A percentile compares a stretch with the other conserved stretches of the same genome.
phyloP scores from a whole-genome alignment of 2,329 filamentous ascomycete genomes.

The Aspergillus sp. region DNA sequence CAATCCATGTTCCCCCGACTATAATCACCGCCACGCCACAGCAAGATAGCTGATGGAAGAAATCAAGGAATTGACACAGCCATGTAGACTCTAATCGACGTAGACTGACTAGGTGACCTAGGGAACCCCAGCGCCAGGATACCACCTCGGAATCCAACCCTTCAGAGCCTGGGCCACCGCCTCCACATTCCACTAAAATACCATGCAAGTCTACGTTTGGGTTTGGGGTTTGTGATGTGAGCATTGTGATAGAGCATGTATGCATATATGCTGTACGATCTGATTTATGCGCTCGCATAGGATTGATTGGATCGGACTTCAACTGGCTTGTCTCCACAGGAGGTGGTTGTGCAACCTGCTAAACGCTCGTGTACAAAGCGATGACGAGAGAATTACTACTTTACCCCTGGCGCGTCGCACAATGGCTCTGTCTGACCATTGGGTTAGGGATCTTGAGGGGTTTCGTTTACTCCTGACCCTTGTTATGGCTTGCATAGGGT shows the following conservation, averaged over 20 bases:
- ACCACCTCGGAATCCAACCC: neutral
- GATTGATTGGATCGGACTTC: neutral
- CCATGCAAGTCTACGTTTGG: neutral
- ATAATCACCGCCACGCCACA: neutral
- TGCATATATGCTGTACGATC: neutral
- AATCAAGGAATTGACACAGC: too few relatives aligned
- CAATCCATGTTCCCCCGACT: neutral
- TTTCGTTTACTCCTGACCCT: neutral
- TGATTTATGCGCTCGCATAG: neutral
- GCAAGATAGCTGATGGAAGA: too few relatives aligned
- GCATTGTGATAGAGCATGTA: neutral
- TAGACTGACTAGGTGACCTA: too few relatives aligned
- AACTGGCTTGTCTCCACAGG: neutral
- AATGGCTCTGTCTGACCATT: neutral
- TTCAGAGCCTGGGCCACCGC: neutral
- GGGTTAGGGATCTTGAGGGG: neutral
- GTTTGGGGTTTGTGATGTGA: neutral
- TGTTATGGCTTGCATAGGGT: slow-evolving; percentile 8
- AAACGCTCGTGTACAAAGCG: neutral
- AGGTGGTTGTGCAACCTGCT: neutral
- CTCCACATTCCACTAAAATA: neutral
- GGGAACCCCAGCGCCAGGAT: neutral
- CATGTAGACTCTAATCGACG: too few relatives aligned
- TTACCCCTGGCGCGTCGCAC: neutral
- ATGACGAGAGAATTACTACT: neutral